Conservation (phyloP, 140 eudicot genomes). For the Ambrosia hybrid region DNA sequence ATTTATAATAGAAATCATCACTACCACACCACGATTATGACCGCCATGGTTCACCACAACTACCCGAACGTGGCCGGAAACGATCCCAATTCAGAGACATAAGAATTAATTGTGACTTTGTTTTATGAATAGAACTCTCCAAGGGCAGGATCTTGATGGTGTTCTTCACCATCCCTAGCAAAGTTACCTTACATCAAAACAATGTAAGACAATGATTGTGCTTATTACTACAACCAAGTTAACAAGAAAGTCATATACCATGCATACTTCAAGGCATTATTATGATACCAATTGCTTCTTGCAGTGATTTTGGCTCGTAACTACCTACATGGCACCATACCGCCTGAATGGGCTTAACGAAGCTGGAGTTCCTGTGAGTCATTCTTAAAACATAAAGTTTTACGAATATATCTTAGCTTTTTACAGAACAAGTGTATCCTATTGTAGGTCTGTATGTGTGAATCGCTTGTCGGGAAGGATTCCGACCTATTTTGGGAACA, state of each 20-base stretch:
- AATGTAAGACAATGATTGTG: constrained; percentile 42
- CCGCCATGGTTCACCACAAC: no score
- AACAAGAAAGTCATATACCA: background rate
- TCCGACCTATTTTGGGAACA: constrained; percentile 55
- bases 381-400: background rate
- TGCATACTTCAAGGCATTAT: background rate
- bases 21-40: no score
- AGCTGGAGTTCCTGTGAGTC: constrained; percentile 54
- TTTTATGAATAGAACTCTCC: constrained; percentile 38
- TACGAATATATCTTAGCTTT: background rate
- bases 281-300: background rate
- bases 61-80: no score
- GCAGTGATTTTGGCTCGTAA: constrained; percentile 52
- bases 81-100: no score
- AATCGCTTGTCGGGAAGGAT: constrained; percentile 68
- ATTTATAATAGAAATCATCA: no score
- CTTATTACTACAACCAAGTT: background rate
- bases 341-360: constrained; percentile 63
- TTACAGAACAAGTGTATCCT: background rate
- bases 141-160: constrained; percentile 63
- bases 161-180: constrained; percentile 57
- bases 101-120: background rate
- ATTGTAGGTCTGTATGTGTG: constrained; percentile 36
- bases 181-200: constrained; percentile 46
- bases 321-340: constrained; percentile 65